Conservation (phyloP, 768 basidiomycete genomes). For the Wakefieldia striispora region DNA sequence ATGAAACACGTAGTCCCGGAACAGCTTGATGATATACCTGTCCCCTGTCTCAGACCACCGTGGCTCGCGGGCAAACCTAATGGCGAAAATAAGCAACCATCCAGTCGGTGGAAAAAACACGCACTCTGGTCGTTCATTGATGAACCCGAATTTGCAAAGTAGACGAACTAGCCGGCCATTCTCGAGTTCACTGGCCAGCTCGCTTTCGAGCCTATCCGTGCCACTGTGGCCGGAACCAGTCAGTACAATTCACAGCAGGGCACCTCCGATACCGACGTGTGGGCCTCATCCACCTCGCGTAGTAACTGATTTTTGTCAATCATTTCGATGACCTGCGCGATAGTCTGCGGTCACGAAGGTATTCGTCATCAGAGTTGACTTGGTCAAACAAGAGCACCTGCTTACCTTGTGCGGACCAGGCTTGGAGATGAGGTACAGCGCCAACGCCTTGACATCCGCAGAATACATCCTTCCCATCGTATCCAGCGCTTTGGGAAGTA, state of each 20-base stretch:
- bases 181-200: conserved; percentile 87
- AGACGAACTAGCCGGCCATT: conserved; percentile 89
- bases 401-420: conserved; percentile 61
- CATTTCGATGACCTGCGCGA: conserved; percentile 80
- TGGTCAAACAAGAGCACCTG: background rate
- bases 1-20: conserved; percentile 98
- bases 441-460: conserved; percentile 76
- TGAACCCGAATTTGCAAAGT: conserved; percentile 93
- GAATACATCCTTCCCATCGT: conserved; percentile 71
- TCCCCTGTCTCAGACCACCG: conserved; percentile 99
- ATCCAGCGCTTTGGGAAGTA: conserved; percentile 72
- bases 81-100: conserved; percentile 2
- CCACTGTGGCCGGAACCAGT: conserved; percentile 47
- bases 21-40: conserved; percentile 95
- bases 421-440: conserved; percentile 75
- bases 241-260: background rate
- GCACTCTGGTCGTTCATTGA: conserved; percentile 98
- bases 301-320: conserved; percentile 61
- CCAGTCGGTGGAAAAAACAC: conserved; percentile 29
- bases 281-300: conserved; percentile 82
- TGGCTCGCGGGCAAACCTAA: conserved; percentile 89
- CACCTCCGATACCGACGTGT: conserved; percentile 50
- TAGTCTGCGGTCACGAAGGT: conserved; percentile 42
- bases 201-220: conserved; percentile 76
- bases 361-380: background rate